Percentiles rank a stretch among this genome's conserved stretches.
Evolutionary conservation across 345 rosid species (phyloP).

Genomic region (Bruguiera parviflora): DNA sequence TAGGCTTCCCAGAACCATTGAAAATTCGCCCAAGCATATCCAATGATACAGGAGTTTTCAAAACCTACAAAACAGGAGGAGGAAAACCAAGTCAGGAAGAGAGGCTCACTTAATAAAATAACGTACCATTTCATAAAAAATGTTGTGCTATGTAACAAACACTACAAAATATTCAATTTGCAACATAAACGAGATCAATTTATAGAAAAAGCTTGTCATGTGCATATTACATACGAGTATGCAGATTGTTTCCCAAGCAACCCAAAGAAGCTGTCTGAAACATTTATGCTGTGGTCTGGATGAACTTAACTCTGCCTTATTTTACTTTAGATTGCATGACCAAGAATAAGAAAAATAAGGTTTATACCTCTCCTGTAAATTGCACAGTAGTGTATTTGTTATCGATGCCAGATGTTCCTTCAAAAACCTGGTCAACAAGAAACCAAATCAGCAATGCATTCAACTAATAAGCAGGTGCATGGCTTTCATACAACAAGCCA

Average conservation of each 20-base stretch:
- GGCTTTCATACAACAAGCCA: neutral
- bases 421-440: constrained; percentile 63
- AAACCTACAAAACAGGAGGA: constrained; percentile 48
- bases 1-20: constrained; percentile 96
- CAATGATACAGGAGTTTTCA: constrained; percentile 86
- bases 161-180: too few species aligned
- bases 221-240: too few species aligned
- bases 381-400: constrained; percentile 91
- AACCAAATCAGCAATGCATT: constrained; percentile 2
- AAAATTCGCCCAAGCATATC: constrained; percentile 98
- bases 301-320: too few species aligned
- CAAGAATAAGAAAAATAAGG: neutral
- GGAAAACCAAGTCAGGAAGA: neutral
- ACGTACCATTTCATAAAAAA: neutral
- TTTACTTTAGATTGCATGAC: too few species aligned
- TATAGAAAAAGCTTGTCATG: too few species aligned
- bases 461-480: neutral
- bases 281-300: neutral
- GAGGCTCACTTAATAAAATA: neutral
- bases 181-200: too few species aligned
- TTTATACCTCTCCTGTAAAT: constrained; percentile 84
- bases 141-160: too few species aligned
- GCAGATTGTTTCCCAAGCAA: neutral
- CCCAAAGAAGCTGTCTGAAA: neutral
- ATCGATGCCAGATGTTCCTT: constrained; percentile 94